These are phyloP conservation scores for Fusarium sp. DNA, from an alignment of 2,329 filamentous ascomycete genomes.

Conservation along the genomic window DNA sequence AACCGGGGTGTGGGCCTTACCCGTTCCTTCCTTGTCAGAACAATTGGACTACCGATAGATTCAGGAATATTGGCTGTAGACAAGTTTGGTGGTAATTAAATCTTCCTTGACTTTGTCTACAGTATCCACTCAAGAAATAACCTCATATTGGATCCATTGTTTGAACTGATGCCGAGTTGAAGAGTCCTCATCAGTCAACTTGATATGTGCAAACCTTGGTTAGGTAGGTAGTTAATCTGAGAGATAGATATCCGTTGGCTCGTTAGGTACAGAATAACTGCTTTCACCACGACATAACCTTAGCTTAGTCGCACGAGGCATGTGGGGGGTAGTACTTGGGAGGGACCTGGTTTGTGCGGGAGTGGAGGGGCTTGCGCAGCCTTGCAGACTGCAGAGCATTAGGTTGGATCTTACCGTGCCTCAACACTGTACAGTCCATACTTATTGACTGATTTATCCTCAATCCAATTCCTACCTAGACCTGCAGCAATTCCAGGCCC, in stretches of 20 bases:
- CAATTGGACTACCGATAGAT: slow-evolving; percentile 21
- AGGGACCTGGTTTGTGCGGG: slow-evolving; percentile 37
- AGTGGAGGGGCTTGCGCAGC: slow-evolving; percentile 38
- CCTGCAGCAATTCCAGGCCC: slow-evolving; percentile 2
- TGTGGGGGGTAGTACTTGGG: slow-evolving; percentile 33
- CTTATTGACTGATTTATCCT: slow-evolving; percentile 1
- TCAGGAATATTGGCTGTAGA: slow-evolving; percentile 14
- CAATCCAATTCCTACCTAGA: slow-evolving; percentile 12
- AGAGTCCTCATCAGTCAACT: neutral
- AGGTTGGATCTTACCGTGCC: neutral
- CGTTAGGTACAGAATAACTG: neutral
- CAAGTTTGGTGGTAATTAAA: slow-evolving; percentile 14
- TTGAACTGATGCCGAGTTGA: neutral
- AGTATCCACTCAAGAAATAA: slow-evolving; percentile 9
- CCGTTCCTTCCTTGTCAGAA: slow-evolving; percentile 20
- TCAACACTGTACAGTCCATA: slow-evolving; percentile 15
- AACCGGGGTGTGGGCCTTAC: slow-evolving; percentile 30
- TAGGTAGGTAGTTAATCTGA: neutral
- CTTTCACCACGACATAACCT: slow-evolving; percentile 8
- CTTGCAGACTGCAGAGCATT: slow-evolving; percentile 28
- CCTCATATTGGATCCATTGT: neutral
- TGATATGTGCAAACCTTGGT: neutral
- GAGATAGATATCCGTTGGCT: neutral
- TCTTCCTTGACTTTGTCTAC: neutral
- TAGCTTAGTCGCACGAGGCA: slow-evolving; percentile 29